Base-by-base conservation (phyloP, 2,329 filamentous ascomycete genomes). In the Xylariomycetidae sp. region DNA sequence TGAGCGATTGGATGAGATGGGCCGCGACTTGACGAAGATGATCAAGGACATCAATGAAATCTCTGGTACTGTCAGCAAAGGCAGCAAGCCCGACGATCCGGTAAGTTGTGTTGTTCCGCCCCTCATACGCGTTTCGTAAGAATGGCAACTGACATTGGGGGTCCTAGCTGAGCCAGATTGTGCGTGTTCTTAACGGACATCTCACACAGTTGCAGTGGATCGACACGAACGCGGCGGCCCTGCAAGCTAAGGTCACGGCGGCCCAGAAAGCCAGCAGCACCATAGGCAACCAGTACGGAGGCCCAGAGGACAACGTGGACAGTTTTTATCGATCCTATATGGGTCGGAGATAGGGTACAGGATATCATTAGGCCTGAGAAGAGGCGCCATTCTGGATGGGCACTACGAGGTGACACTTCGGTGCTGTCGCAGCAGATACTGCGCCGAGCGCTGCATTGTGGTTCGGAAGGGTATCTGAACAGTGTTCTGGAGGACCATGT, bases 21-120 rank as follows among this genome's bases (percentile, higher is more conserved):
- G 87, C 54, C 85, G 87, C 56, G 88, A 95, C 56, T 70, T 98
- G 43, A 80, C 79, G 29, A 90, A 87, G 64, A 96, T 98, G 88
- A 94, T 98, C 49, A 89, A 94, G 56, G 92, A 96, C 62, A 94
- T 98, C 57, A 98, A 98, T 57, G 79, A 82, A 48, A 90, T 93
- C 42, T 92, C 86, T n/a, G 76, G 85, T 34, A 87, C 81, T 16
- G 67, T 98, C 46, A 90, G 79, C 71, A 95, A 93, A 72, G 87
- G 84, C 38, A 82, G 75, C 61, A 93, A 93, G 62, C 76, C 85
- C 18, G 85, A 92, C 58, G 86, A 92, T 62, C 85, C 85, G 47
- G 86, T 92, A 73, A 38, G 43, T 64, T 80, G 73, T 50, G 4
- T 9, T 6, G n/a, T 56, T 38, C 44, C 50, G 24, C 54, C 58